These are phyloP conservation scores for Digitaria exilis DNA, from an alignment of 202 grass and related monocot genomes.

Conservation along the genomic window DNA sequence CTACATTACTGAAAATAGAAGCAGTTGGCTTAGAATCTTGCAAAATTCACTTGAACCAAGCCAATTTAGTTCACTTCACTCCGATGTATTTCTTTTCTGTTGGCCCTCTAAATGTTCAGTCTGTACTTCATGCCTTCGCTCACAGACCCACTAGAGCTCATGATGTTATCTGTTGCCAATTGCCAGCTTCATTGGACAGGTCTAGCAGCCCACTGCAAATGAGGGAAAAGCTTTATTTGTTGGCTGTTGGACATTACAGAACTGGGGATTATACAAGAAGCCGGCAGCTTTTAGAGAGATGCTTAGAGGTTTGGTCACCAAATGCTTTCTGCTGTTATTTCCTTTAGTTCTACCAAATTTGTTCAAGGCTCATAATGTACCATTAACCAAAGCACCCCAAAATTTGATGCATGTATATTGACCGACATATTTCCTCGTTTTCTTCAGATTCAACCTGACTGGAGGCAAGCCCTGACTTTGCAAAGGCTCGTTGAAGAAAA, in stretches of 20 bases:
- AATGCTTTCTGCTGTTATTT: background rate
- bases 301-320: conserved; percentile 76
- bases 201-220: conserved; percentile 63
- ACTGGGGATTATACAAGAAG: conserved; percentile 90
- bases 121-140: background rate
- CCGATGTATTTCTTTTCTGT: background rate
- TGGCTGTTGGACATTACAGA: conserved; percentile 94
- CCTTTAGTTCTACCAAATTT: no score
- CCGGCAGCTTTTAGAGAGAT: conserved; percentile 81
- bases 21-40: background rate
- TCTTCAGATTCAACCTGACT: conserved; percentile 86
- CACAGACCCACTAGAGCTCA: background rate
- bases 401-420: conserved; percentile 30
- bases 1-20: background rate
- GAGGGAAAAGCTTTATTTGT: conserved; percentile 89
- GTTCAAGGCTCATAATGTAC: background rate
- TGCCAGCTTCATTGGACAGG: conserved; percentile 82
- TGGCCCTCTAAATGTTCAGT: background rate
- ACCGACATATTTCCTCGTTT: conserved; percentile 23
- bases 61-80: background rate
- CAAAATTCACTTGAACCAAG: background rate
- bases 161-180: conserved; percentile 41
- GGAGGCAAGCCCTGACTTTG: conserved; percentile 84
- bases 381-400: background rate
- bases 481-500: conserved; percentile 80